Conservation (phyloP, 2,329 filamentous ascomycete genomes). For the Didymella sp. region DNA sequence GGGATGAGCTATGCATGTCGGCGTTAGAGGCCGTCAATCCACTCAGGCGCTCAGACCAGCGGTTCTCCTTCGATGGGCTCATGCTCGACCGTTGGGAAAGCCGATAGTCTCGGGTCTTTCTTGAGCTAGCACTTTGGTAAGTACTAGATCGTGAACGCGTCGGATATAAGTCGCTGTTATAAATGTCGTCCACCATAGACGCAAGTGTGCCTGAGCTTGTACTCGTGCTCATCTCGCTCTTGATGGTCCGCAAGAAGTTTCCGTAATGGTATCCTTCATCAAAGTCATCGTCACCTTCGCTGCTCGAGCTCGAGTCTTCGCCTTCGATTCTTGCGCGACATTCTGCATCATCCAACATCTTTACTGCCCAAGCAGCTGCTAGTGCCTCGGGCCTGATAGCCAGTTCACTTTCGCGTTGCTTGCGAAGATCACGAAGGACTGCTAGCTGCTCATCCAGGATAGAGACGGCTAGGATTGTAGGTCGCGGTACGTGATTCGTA, state of each 20-base stretch:
- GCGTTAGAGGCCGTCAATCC: background rate
- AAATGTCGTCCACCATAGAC: slow-evolving; percentile 11
- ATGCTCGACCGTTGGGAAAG: background rate
- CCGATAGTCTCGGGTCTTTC: background rate
- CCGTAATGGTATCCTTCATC: slow-evolving; percentile 24
- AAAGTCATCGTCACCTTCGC: slow-evolving; percentile 9
- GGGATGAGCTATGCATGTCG: background rate
- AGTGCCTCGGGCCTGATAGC: slow-evolving; percentile 6
- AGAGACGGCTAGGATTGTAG: slow-evolving; percentile 3
- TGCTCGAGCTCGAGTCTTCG: slow-evolving; percentile 4
- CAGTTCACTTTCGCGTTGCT: slow-evolving; percentile 12
- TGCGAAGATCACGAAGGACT: slow-evolving; percentile 15
- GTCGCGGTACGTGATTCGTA: background rate
- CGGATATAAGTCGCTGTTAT: slow-evolving; percentile 2
- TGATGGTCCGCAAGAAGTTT: slow-evolving; percentile 27
- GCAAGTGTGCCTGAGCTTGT: slow-evolving; percentile 5
- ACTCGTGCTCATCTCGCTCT: slow-evolving; percentile 13
- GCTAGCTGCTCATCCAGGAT: slow-evolving; percentile 27
- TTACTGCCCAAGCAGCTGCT: slow-evolving; percentile 24
- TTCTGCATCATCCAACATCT: slow-evolving; percentile 25
- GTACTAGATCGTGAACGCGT: background rate
- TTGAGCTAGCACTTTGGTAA: background rate
- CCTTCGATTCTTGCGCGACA: background rate
- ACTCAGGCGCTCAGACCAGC: background rate
- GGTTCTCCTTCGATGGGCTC: background rate